A percentile compares a stretch with the other conserved stretches of the same genome.
Evolutionary conservation across 768 basidiomycete species (phyloP).

Genomic region (Lentinula boryana): DNA sequence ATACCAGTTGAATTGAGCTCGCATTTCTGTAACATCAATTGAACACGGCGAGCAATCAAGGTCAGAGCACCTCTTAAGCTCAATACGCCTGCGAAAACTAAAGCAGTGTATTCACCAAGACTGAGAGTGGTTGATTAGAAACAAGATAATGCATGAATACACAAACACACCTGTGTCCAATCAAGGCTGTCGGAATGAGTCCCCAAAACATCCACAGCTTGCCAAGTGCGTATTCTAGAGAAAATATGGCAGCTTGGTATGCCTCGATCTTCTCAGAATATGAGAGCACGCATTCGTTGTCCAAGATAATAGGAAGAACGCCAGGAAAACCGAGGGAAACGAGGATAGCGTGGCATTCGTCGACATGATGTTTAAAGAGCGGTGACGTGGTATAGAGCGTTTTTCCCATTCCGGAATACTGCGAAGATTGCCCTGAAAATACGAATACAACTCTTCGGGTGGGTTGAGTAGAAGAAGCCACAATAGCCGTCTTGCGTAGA

Average conservation of each 20-base stretch:
- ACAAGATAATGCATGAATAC: not conserved
- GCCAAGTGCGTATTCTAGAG: constrained; percentile 58
- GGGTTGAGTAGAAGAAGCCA: constrained; percentile 2
- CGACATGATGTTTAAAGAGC: constrained; percentile 44
- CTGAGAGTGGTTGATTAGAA: constrained; percentile 27
- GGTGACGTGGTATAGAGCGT: constrained; percentile 44
- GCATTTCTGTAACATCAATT: constrained; percentile 50
- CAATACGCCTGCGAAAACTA: constrained; percentile 57
- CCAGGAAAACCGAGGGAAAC: constrained; percentile 43
- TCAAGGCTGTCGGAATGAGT: constrained; percentile 48
- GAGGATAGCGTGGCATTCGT: constrained; percentile 53
- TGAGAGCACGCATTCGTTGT: constrained; percentile 15
- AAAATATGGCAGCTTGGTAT: constrained; percentile 50
- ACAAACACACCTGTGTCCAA: constrained; percentile 62
- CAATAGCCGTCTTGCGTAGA: constrained; percentile 29
- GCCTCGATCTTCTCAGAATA: constrained; percentile 35
- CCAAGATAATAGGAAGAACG: constrained; percentile 37
- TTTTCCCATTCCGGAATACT: constrained; percentile 60
- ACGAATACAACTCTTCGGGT: constrained; percentile 39
- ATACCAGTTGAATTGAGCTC: constrained; percentile 44
- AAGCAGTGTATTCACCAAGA: constrained; percentile 71
- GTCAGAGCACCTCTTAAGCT: constrained; percentile 49
- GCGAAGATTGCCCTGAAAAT: constrained; percentile 58
- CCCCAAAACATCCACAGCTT: constrained; percentile 69
- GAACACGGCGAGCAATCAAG: constrained; percentile 51